Percentiles rank a stretch among this genome's conserved stretches.
Conservation (phyloP, 192 early-diverging fungal genomes). For the Funneliformis geosporum region DNA sequence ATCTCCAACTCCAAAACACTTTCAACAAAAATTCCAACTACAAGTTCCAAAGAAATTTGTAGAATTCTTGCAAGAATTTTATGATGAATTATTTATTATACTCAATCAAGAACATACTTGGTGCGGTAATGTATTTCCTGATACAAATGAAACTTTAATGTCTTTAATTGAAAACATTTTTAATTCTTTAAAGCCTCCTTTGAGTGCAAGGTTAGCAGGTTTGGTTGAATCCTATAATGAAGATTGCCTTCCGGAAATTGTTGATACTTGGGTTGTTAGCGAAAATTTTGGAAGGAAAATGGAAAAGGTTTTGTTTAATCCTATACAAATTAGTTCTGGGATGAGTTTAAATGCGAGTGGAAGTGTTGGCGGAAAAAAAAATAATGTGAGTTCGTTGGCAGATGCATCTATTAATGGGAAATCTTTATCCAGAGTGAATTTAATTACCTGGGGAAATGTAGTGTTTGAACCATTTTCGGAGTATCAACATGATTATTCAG, state of each 20-base stretch:
- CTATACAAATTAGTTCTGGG: constrained; percentile 15
- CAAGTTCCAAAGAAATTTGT: constrained; percentile 39
- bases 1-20: background rate
- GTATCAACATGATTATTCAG: constrained; percentile 62
- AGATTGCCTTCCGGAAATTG: constrained; percentile 42
- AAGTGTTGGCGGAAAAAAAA: background rate
- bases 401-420: background rate
- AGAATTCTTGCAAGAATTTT: constrained; percentile 50
- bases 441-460: constrained; percentile 57
- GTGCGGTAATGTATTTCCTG: constrained; percentile 58
- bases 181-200: constrained; percentile 51
- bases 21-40: background rate
- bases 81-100: constrained; percentile 51
- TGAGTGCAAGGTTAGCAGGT: constrained; percentile 35
- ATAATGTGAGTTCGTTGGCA: background rate
- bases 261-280: constrained; percentile 52
- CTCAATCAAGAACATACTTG: constrained; percentile 61
- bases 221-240: constrained; percentile 38
- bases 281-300: constrained; percentile 56
- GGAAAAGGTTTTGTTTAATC: constrained; percentile 55
- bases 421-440: constrained; percentile 31
- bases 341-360: background rate
- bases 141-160: constrained; percentile 48
- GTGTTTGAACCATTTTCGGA: constrained; percentile 67
- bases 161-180: constrained; percentile 55